Percentiles rank a stretch among this genome's conserved stretches.
phyloP scores from a whole-genome alignment of 306 rosid species.

The Vicia sativa region DNA sequence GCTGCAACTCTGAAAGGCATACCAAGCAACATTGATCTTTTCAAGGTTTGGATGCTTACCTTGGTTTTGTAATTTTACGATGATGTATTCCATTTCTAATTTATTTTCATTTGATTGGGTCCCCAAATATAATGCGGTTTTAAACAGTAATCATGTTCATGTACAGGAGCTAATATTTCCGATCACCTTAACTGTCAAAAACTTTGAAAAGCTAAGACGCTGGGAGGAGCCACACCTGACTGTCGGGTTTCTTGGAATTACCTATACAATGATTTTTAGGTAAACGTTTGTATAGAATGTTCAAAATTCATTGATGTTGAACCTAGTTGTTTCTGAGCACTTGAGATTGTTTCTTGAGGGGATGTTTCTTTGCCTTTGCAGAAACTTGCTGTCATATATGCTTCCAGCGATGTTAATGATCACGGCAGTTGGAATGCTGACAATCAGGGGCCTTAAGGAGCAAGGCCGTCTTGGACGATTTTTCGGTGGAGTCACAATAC shows the following conservation, averaged over 20 bases:
- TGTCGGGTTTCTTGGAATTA: conserved; percentile 65
- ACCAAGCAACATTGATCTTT: conserved; percentile 96
- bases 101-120: conserved; percentile 24
- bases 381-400: conserved; percentile 79
- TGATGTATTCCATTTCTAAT: conserved; percentile 23
- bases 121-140: conserved; percentile 8
- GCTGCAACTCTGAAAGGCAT: conserved; percentile 92
- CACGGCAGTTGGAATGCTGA: conserved; percentile 77
- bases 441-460: conserved; percentile 81
- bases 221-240: conserved; percentile 97
- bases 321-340: conserved; percentile 18
- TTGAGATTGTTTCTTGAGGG: conserved; percentile 26
- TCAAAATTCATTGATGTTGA: conserved; percentile 8
- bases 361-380: conserved; percentile 47
- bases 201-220: conserved; percentile 73
- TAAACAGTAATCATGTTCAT: conserved; percentile 31
- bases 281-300: conserved; percentile 28
- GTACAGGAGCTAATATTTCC: conserved; percentile 90
- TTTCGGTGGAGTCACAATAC: conserved; percentile 77
- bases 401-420: conserved; percentile 69
- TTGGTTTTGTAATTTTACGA: conserved; percentile 33
- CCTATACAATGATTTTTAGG: conserved; percentile 79
- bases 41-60: conserved; percentile 64
- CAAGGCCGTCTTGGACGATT: conserved; percentile 97
- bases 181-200: conserved; percentile 53